phyloP scores from a whole-genome alignment of 2,329 filamentous ascomycete genomes.

The Metarhizium humberi region DNA sequence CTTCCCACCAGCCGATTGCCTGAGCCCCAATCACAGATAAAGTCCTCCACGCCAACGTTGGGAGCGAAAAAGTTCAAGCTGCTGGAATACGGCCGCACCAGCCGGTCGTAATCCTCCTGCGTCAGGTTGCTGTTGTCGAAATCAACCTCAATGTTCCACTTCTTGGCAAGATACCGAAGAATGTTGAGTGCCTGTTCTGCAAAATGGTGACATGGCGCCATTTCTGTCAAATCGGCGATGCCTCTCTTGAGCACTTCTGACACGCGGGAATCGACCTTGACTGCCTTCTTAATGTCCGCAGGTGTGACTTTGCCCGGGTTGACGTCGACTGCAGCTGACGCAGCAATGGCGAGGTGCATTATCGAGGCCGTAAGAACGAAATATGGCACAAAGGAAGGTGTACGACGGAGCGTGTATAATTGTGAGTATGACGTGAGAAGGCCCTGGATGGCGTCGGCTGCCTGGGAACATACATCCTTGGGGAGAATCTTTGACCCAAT shows the following conservation, averaged over 20 bases:
- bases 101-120: constrained; percentile 27
- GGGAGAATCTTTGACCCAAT: constrained; percentile 55
- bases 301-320: constrained; percentile 7
- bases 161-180: constrained; percentile 44
- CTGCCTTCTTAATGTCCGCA: constrained; percentile 21
- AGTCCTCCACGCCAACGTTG: constrained; percentile 37
- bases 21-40: constrained; percentile 36
- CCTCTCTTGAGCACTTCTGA: constrained; percentile 40
- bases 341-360: constrained; percentile 48
- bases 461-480: constrained; percentile 55
- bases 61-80: constrained; percentile 51
- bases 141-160: constrained; percentile 48
- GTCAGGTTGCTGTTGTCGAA: constrained; percentile 23
- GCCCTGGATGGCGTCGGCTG: constrained; percentile 49
- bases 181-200: constrained; percentile 53
- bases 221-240: constrained; percentile 48
- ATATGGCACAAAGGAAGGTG: constrained; percentile 52
- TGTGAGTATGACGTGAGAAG: constrained; percentile 47
- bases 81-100: constrained; percentile 36
- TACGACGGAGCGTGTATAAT: constrained; percentile 47
- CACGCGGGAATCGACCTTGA: constrained; percentile 29
- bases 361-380: constrained; percentile 53
- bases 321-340: constrained; percentile 17
- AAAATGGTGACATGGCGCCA: constrained; percentile 52
- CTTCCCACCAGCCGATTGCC: constrained; percentile 9